Percentiles rank a stretch among this genome's conserved stretches.
These are phyloP conservation scores for Alternaria sp. DNA, from an alignment of 2,329 filamentous ascomycete species.

Conservation along the genomic window DNA sequence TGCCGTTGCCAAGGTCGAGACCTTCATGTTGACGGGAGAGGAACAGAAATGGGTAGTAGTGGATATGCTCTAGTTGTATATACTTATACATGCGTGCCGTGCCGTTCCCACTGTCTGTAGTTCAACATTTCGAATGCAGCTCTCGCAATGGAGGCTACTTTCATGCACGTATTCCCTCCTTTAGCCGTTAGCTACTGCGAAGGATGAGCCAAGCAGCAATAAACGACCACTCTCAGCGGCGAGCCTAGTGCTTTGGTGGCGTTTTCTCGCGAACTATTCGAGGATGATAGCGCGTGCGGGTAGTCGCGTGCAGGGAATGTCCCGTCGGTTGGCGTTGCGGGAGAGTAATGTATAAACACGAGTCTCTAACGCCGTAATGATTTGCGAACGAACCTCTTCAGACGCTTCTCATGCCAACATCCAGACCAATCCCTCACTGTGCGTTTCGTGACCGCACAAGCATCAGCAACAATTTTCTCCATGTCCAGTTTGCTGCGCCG, in stretches of 20 bases:
- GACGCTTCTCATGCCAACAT: background rate
- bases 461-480: too few species aligned
- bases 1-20: background rate
- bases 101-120: background rate
- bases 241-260: background rate
- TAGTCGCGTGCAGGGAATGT: background rate
- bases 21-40: background rate
- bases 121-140: background rate
- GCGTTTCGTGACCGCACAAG: background rate
- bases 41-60: background rate
- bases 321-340: background rate
- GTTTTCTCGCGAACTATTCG: background rate
- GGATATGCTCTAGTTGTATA: background rate
- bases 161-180: background rate
- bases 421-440: background rate
- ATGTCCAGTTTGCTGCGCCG: background rate
- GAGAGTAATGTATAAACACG: background rate
- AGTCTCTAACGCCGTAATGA: background rate
- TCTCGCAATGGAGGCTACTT: background rate
- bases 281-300: background rate
- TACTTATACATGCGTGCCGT: background rate
- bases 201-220: background rate
- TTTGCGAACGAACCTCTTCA: background rate
- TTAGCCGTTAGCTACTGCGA: background rate
- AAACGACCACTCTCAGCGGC: background rate